Evolutionary conservation across 768 basidiomycete species (phyloP), one percentile per base, ranked within the genome.

Genomic region (Krasilnikovozyma curviuscula): DNA sequence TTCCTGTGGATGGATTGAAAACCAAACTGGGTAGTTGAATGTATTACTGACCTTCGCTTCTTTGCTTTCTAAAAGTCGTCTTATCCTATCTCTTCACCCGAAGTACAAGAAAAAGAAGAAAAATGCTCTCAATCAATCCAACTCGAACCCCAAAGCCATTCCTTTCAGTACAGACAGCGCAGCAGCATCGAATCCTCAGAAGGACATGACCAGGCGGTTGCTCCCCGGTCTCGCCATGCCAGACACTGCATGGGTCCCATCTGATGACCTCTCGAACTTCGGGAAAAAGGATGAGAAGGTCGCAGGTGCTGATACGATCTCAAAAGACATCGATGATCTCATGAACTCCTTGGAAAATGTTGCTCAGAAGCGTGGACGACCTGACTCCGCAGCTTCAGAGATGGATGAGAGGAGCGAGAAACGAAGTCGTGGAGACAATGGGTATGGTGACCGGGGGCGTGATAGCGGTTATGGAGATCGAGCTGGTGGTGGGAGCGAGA

Each of bases 81-180:
- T 97, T 44, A 84, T 98, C 56, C 74, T 93, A 46, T 83, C 74
- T 49, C 76, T 95, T 71, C 91, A 98, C 58, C 93, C 91, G 1
- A 93, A 86, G 59, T 81, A 95, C 70, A 93, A 84, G 71, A 83
- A 83, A 64, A 74, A 73, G 62, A 59, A 60, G 28, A 65, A 67
- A 29, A 70, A 67, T 35, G 67, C 70, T 25, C 30, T 56, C 63
- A 21, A 69, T 70, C 46, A 69, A 66, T 29, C 38, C 29, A 31
- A 39, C 9, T 31, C 45, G 32, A 43, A 46, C n/a, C 35, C 35
- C 35, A 37, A 37, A 12, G 35, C 24, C 18, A 14, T 8, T 5
- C n/a, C n/a, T n/a, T n/a, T n/a, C n/a, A n/a, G n/a, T n/a, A n/a
- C n/a, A n/a, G 44, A 35, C 18, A 56, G 60, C 23, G 56, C 61